Evolutionary conservation across 1,284 basidiomycete genomes (phyloP), one percentile per base, ranked within the genome.

Genomic region (Neonothopanus nambi): DNA sequence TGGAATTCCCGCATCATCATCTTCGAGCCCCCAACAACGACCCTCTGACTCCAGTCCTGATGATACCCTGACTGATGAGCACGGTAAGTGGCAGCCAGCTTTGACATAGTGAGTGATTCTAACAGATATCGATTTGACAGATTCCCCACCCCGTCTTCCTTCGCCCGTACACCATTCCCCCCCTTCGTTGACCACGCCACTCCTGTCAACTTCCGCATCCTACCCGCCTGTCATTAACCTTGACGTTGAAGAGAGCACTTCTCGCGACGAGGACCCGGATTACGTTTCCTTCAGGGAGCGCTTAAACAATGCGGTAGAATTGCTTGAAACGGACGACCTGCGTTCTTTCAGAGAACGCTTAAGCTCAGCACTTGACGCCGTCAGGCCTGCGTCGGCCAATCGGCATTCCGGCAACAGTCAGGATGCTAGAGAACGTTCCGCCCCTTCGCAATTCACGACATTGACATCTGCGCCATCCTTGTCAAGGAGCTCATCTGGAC

Each of bases 171-270:
- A 46, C 60, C 58, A 18, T 58, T 63, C 37, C 62, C 64, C 52
- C 68, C 59, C 51, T 69, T 63, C 55, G 68, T 72, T 65, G 75
- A 76, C 57, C 60, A 53, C 42, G 11, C 21, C 26, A 24, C 20
- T 62, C 61, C 21, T 62, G 59, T 51, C 38, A 20, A 48, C 53
- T 62, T 58, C 39, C 21, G 21, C 18, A 8, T 43, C 41, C 13
- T 33, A 36, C 9, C 13, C 24, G 24, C 18, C 49, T 23, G 8
- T 26, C 20, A 24, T 23, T 17, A 15, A 15, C 20, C n/a, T 36
- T 24, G 9, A 17, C 20, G 35, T 28, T 21, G 38, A 35, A 6
- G 37, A 35, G 3, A 37, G 24, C 48, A 21, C 18, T 28, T 24
- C n/a, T 17, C 33, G 23, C 5, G 37, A 52, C 17, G 42, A 28